phyloP scores from a whole-genome alignment of 192 early-diverging fungal species.

The Gonapodya prolifera region DNA sequence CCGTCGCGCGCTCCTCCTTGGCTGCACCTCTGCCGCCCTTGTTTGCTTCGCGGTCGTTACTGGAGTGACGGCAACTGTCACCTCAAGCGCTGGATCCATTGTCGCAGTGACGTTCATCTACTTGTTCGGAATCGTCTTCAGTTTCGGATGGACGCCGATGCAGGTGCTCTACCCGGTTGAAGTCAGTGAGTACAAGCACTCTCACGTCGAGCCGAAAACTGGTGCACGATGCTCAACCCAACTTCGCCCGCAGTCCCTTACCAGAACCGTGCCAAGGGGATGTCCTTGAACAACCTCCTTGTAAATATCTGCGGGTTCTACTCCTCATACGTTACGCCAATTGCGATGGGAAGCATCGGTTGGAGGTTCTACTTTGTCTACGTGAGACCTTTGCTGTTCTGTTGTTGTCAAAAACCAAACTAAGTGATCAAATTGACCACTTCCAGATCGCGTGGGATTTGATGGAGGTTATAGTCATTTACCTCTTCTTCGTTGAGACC shows the following conservation, averaged over 20 bases:
- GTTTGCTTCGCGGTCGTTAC: constrained; percentile 10
- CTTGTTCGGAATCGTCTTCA: constrained; percentile 27
- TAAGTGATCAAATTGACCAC: background rate
- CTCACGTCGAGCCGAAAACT: too few relatives aligned
- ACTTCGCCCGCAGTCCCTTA: constrained; percentile 19
- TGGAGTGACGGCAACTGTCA: background rate
- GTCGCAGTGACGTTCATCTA: constrained; percentile 16
- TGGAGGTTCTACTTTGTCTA: constrained; percentile 13
- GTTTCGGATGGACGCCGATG: constrained; percentile 31
- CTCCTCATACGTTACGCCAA: constrained; percentile 8
- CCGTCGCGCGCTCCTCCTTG: constrained; percentile 22
- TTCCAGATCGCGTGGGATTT: constrained; percentile 12
- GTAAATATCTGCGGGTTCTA: constrained; percentile 23
- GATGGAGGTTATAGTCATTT: constrained; percentile 12
- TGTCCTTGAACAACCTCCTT: constrained; percentile 24
- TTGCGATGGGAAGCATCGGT: constrained; percentile 10
- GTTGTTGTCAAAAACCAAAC: background rate
- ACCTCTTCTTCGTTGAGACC: constrained; percentile 32
- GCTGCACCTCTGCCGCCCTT: constrained; percentile 14
- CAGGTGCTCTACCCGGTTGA: constrained; percentile 33
- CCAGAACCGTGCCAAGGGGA: constrained; percentile 28
- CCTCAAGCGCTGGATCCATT: background rate
- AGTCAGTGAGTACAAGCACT: constrained; percentile 3
- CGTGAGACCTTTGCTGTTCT: background rate
- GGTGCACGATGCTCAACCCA: too few relatives aligned